These are phyloP conservation scores for Achaetomium macrosporum DNA, from an alignment of 2,329 filamentous ascomycete genomes.

Conservation along the genomic window DNA sequence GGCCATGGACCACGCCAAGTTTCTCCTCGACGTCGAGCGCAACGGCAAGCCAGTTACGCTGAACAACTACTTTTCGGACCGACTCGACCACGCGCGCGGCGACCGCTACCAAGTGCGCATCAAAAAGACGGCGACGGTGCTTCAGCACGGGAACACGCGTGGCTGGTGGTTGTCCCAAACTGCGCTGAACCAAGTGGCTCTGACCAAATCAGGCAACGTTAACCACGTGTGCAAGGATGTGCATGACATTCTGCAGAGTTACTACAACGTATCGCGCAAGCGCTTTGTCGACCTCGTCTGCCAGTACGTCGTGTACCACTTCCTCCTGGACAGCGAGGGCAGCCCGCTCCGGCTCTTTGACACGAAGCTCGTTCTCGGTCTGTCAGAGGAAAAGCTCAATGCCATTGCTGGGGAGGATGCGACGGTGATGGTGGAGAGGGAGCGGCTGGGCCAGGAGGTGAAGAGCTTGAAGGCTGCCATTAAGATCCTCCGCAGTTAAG, in stretches of 20 bases:
- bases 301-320: not conserved
- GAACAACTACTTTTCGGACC: slow-evolving; percentile 44
- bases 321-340: not conserved
- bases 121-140: not conserved
- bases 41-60: slow-evolving; percentile 41
- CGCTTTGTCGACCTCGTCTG: slow-evolving; percentile 40
- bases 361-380: slow-evolving; percentile 1
- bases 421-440: not conserved
- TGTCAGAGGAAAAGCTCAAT: not conserved
- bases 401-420: not conserved
- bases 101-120: not conserved
- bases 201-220: slow-evolving; percentile 17
- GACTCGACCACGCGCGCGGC: not conserved
- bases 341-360: not conserved
- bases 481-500: not conserved
- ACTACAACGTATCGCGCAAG: slow-evolving; percentile 55
- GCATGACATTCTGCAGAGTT: slow-evolving; percentile 53
- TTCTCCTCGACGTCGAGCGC: slow-evolving; percentile 48
- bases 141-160: slow-evolving; percentile 24
- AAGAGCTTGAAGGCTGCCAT: not conserved
- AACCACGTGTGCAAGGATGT: slow-evolving; percentile 39
- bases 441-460: not conserved
- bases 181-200: not conserved
- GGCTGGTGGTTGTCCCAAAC: slow-evolving; percentile 16
- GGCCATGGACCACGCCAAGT: slow-evolving; percentile 45